Percentiles rank a stretch among this genome's conserved stretches.
Evolutionary conservation across 331 rosid genomes (phyloP).

Genomic region (Cucumis variabilis): DNA sequence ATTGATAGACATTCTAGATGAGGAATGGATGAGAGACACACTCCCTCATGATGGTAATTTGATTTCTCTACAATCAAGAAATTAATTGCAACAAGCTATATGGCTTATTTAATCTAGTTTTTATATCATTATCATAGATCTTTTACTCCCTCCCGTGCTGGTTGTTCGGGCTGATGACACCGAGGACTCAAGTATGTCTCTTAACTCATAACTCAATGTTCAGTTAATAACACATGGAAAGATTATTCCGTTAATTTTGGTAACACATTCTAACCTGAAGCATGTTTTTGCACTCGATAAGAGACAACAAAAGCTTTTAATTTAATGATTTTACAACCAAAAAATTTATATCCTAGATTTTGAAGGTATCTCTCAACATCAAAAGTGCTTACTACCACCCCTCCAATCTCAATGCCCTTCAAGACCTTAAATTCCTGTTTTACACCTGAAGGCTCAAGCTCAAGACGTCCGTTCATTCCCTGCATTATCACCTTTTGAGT

Average conservation of each 20-base stretch:
- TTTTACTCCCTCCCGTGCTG: constrained; percentile 30
- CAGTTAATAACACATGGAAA: background rate
- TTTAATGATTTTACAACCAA: too few relatives aligned
- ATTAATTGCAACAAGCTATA: background rate
- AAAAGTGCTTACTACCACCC: too few relatives aligned
- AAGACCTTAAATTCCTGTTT: background rate
- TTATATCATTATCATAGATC: constrained; percentile 29
- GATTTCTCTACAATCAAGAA: background rate
- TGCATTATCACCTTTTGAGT: background rate
- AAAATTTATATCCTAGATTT: too few relatives aligned
- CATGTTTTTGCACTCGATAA: background rate
- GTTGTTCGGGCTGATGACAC: constrained; percentile 36
- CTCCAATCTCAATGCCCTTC: too few relatives aligned
- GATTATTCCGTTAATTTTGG: background rate
- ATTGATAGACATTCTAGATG: constrained; percentile 34
- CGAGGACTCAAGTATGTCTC: constrained; percentile 37
- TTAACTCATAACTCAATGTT: background rate
- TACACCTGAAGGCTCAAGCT: constrained; percentile 12
- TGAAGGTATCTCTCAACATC: too few relatives aligned
- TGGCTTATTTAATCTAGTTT: background rate
- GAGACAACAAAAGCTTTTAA: too few relatives aligned
- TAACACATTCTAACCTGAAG: background rate
- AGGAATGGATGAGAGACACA: constrained; percentile 41
- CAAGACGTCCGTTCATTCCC: background rate
- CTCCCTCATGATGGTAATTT: constrained; percentile 36